Percentiles rank a stretch among this genome's conserved stretches.
Conservation (phyloP, 495 filamentous ascomycete genomes). For the Aspergillus ellipticus region DNA sequence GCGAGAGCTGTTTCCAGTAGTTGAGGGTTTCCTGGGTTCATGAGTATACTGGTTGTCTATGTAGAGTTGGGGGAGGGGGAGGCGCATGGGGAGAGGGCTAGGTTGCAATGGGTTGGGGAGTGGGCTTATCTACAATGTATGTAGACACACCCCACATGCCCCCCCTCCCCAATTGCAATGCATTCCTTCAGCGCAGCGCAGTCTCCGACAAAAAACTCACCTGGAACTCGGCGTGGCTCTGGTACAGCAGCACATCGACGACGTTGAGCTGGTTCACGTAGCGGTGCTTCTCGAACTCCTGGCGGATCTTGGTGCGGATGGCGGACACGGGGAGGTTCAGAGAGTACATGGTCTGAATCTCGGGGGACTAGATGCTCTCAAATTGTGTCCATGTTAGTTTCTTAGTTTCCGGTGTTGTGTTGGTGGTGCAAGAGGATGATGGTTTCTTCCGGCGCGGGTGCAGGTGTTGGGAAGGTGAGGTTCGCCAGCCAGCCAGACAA, state of each 20-base stretch:
- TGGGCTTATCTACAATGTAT: not conserved
- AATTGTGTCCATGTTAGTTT: conserved; percentile 13
- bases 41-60: not conserved
- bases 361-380: conserved; percentile 65
- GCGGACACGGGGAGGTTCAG: conserved; percentile 81
- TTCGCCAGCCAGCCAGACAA: no score
- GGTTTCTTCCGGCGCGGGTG: not conserved
- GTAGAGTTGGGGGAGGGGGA: not conserved
- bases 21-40: conserved; percentile 84
- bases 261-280: conserved; percentile 84
- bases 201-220: no score
- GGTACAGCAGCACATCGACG: conserved; percentile 82
- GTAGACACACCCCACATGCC: not conserved
- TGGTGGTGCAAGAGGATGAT: no score
- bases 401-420: not conserved
- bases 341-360: conserved; percentile 94
- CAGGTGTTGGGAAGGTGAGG: not conserved
- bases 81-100: not conserved
- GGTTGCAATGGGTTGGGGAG: no score
- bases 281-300: conserved; percentile 95
- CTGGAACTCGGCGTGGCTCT: conserved; percentile 90
- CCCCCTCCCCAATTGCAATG: no score
- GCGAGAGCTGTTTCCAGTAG: conserved; percentile 96
- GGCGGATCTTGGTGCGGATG: conserved; percentile 89
- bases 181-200: no score